A percentile compares a stretch with the other conserved stretches of the same genome.
Evolutionary conservation across 2,329 filamentous ascomycete genomes (phyloP).

Genomic region (Penicillium palitans): DNA sequence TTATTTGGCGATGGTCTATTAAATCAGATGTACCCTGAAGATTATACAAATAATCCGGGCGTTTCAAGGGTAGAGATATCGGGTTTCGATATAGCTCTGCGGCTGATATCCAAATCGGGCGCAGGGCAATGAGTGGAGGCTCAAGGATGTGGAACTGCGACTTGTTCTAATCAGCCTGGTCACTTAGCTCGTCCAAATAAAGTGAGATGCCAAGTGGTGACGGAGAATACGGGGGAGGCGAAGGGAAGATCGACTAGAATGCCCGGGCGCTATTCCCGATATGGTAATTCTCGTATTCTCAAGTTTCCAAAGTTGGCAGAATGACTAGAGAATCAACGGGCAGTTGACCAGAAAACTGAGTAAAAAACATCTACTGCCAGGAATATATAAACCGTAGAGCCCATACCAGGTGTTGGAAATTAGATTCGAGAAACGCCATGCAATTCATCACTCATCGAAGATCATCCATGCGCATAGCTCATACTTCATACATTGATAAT

Average conservation of each 20-base stretch:
- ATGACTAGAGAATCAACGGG: not conserved
- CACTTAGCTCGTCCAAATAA: not conserved
- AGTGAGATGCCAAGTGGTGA: not conserved
- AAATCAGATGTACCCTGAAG: not conserved
- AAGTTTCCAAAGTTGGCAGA: not conserved
- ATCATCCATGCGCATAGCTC: slow-evolving; percentile 16
- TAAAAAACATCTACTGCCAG: not conserved
- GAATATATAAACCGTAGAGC: not conserved
- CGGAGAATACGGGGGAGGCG: not conserved
- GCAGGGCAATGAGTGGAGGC: not conserved
- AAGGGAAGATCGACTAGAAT: not conserved
- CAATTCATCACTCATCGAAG: slow-evolving; percentile 21
- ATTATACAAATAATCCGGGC: not conserved
- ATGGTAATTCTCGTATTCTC: slow-evolving; percentile 25
- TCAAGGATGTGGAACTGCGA: slow-evolving; percentile 1
- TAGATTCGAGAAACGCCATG: slow-evolving; percentile 2
- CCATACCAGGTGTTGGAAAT: not conserved
- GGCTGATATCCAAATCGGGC: not conserved
- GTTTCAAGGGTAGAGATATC: not conserved
- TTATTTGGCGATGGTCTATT: not conserved
- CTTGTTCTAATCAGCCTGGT: not conserved
- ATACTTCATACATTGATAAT: slow-evolving; percentile 26
- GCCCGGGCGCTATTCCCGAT: slow-evolving; percentile 19
- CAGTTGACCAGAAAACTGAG: not conserved
- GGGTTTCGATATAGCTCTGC: not conserved